Percentiles rank a stretch among this genome's conserved stretches.
These are phyloP conservation scores for Cyclostephanos tholiformis DNA, from an alignment of 108 stramenopile species.

Conservation along the genomic window DNA sequence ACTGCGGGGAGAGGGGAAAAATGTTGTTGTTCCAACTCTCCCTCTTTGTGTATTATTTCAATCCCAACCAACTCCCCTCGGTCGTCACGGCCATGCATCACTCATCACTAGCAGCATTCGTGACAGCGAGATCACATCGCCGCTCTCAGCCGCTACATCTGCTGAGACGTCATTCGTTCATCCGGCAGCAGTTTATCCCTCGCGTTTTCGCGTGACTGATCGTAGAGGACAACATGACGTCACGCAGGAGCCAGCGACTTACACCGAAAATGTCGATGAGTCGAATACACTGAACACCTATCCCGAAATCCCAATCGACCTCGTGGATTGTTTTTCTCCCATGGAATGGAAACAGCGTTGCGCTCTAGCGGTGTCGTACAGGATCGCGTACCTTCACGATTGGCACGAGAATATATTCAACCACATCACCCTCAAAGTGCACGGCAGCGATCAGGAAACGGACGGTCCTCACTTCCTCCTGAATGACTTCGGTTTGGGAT, in stretches of 20 bases:
- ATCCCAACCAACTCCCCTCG: too few species aligned
- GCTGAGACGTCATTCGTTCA: too few species aligned
- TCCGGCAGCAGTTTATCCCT: background rate
- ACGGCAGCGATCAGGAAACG: slow-evolving; percentile 36
- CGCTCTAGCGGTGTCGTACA: slow-evolving; percentile 45
- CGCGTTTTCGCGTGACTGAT: background rate
- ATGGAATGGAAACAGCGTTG: slow-evolving; percentile 49
- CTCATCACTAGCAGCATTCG: too few species aligned
- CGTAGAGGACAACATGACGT: background rate
- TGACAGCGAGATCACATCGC: too few species aligned
- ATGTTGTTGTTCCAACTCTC: too few species aligned
- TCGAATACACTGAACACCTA: slow-evolving; percentile 20
- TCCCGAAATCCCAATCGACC: slow-evolving; percentile 31
- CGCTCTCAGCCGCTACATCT: too few species aligned
- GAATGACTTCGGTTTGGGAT: slow-evolving; percentile 47
- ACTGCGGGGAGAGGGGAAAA: too few species aligned
- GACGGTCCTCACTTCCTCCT: slow-evolving; percentile 46
- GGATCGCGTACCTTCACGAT: slow-evolving; percentile 39
- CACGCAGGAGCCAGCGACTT: background rate
- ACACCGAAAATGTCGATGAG: background rate
- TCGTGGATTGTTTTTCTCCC: slow-evolving; percentile 22
- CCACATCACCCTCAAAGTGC: slow-evolving; percentile 53
- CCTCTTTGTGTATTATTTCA: too few species aligned
- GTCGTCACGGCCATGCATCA: too few species aligned
- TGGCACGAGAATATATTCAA: slow-evolving; percentile 56